A percentile compares a stretch with the other conserved stretches of the same genome.
Evolutionary conservation across 202 grass and related monocot species (phyloP).

Genomic region (Carex arenaria): DNA sequence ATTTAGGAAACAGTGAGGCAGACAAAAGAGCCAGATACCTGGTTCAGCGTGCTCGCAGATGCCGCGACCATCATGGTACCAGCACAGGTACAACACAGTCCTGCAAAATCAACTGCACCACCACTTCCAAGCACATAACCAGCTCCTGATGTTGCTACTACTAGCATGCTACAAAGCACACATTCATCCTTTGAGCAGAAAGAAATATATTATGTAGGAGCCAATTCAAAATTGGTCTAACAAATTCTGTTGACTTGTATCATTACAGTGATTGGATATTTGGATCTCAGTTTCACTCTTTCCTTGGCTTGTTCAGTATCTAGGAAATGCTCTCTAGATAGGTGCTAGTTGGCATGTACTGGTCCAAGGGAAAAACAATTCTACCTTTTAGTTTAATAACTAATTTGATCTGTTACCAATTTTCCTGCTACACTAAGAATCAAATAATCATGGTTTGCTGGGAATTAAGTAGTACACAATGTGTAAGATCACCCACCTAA

Average conservation of each 20-base stretch:
- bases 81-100: constrained; percentile 80
- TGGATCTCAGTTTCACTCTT: neutral
- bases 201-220: neutral
- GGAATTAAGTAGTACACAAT: neutral
- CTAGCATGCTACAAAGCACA: constrained; percentile 62
- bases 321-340: neutral
- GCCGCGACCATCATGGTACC: constrained; percentile 99
- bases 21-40: constrained; percentile 39
- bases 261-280: neutral
- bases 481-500: constrained; percentile 40
- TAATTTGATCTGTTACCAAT: neutral
- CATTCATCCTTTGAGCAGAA: constrained; percentile 1
- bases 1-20: neutral
- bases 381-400: neutral
- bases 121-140: constrained; percentile 90
- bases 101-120: constrained; percentile 51
- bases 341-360: neutral
- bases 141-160: constrained; percentile 90
- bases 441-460: neutral
- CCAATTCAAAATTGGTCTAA: neutral
- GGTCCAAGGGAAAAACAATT: neutral
- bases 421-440: neutral
- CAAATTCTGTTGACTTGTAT: neutral
- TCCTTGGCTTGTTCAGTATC: neutral
- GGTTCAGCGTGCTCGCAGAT: constrained; percentile 89